Evolutionary conservation across 2,329 filamentous ascomycete species (phyloP).

Genomic region (Zymoseptoria passerinii): DNA sequence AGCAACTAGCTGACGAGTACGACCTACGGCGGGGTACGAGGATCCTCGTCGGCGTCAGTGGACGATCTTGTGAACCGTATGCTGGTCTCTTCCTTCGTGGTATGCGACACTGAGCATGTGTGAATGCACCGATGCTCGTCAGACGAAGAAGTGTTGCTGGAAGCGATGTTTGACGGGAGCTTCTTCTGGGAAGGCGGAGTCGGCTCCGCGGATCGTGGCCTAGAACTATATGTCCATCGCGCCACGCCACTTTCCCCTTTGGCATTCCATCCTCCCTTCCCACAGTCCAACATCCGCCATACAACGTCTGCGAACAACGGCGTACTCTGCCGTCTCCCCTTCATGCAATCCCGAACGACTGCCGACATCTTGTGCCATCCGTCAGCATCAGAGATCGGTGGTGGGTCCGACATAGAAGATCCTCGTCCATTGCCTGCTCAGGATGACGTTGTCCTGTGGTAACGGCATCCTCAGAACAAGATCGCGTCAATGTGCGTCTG

Average conservation of each 20-base stretch:
- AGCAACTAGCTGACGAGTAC: background rate
- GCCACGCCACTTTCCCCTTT: background rate
- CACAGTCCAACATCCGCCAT: background rate
- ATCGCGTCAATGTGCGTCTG: background rate
- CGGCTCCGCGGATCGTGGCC: no score
- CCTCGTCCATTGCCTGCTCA: background rate
- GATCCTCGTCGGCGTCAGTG: background rate
- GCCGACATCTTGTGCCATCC: background rate
- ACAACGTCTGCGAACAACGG: background rate
- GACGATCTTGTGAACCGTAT: background rate
- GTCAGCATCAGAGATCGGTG: background rate
- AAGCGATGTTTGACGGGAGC: no score
- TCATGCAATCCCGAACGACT: background rate
- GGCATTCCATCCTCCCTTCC: background rate
- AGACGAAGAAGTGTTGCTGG: background rate
- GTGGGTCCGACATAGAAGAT: background rate
- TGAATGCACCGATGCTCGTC: background rate
- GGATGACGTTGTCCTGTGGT: background rate
- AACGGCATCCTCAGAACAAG: background rate
- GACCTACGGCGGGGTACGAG: background rate
- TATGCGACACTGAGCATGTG: background rate
- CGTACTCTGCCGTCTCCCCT: no score
- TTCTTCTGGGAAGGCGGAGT: no score
- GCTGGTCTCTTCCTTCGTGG: background rate
- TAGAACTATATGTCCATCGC: no score